Percentiles rank a stretch among this genome's conserved stretches.
Conservation (phyloP, 257 asterid species). For the Solanum microdontum region DNA sequence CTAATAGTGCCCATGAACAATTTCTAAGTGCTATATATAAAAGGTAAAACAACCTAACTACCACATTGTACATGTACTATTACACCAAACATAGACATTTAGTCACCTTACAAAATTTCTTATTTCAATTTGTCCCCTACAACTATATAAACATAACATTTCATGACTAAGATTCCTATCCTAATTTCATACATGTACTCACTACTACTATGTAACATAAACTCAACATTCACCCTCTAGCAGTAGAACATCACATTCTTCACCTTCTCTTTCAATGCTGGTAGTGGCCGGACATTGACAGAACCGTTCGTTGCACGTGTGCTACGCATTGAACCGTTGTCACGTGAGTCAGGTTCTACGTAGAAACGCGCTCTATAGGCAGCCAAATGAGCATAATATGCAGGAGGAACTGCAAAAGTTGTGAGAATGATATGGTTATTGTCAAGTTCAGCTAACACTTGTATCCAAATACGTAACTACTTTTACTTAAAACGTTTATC, state of each 20-base stretch:
- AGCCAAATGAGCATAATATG: conserved; percentile 91
- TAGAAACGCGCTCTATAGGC: conserved; percentile 92
- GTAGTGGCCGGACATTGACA: conserved; percentile 67
- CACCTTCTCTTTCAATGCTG: conserved; percentile 91
- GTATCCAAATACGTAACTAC: not conserved
- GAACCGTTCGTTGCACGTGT: conserved; percentile 40
- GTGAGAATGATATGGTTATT: not conserved
- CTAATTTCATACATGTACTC: not conserved
- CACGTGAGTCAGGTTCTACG: conserved; percentile 67
- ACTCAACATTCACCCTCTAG: conserved; percentile 7
- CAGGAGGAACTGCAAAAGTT: conserved; percentile 72
- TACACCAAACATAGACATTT: not conserved
- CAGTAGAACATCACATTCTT: conserved; percentile 96
- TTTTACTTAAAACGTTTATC: not conserved
- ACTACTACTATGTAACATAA: not conserved
- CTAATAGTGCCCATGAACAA: not conserved
- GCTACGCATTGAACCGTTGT: conserved; percentile 22
- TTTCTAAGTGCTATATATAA: not conserved
- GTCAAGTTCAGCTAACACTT: not conserved
- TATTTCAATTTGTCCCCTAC: not conserved
- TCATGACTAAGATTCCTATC: not conserved
- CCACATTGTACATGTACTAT: not conserved
- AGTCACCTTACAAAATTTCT: not conserved
- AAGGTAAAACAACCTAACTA: not conserved
- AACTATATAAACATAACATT: not conserved